Percentiles rank a stretch among this genome's conserved stretches.
These are phyloP conservation scores for Naegleria gruberi DNA, from an alignment of 208 protist genomes.

Conservation along the genomic window DNA sequence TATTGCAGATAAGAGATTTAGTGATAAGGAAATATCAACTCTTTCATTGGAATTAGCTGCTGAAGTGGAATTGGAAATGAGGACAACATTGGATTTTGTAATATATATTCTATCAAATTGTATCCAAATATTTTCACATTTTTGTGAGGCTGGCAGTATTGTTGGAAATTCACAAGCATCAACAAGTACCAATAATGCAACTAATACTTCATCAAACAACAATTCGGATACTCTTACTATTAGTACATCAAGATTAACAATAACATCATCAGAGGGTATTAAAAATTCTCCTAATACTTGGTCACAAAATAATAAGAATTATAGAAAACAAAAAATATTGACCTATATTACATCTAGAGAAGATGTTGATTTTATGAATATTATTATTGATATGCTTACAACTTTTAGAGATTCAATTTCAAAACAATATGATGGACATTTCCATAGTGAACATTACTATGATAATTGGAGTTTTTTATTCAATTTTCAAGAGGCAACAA, in stretches of 20 bases:
- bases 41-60: background rate
- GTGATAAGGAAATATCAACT: background rate
- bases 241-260: background rate
- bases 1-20: background rate
- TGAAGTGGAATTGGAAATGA: background rate
- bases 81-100: background rate
- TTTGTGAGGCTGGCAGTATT: background rate
- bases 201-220: background rate
- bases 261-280: background rate
- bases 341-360: background rate
- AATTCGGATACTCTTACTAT: background rate
- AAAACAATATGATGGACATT: background rate
- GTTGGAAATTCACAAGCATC: background rate
- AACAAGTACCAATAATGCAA: background rate
- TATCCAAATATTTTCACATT: constrained; percentile 2
- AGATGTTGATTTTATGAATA: background rate
- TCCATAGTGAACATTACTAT: background rate
- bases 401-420: background rate
- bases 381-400: background rate
- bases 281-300: background rate
- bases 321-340: background rate
- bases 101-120: background rate
- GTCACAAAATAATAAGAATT: background rate
- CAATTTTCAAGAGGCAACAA: background rate
- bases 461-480: background rate